A percentile compares a stretch with the other conserved stretches of the same genome.
Conservation (phyloP, 495 filamentous ascomycete species). For the Penicillium mononematosum region DNA sequence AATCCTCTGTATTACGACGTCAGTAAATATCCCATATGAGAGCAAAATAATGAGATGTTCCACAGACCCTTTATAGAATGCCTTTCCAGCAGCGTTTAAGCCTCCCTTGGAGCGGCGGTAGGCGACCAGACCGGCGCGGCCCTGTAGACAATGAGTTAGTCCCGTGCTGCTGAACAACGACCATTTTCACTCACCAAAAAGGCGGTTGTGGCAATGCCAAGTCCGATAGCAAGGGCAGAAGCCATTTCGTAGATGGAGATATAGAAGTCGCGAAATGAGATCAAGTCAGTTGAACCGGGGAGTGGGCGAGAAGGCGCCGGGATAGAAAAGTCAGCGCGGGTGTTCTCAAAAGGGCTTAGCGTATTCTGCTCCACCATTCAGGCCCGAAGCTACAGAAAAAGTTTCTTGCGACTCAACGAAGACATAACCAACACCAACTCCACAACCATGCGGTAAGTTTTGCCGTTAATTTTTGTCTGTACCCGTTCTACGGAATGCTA, state of each 20-base stretch:
- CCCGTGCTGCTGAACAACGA: background rate
- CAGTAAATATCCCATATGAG: constrained; percentile 7
- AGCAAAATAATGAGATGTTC: background rate
- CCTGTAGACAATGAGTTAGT: constrained; percentile 51
- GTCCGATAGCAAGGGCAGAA: constrained; percentile 69
- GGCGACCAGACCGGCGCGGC: constrained; percentile 87
- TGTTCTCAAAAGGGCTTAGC: constrained; percentile 29
- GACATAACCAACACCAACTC: constrained; percentile 26
- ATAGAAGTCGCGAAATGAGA: constrained; percentile 1
- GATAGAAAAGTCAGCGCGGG: constrained; percentile 34
- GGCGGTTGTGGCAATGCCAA: constrained; percentile 74
- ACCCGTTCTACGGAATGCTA: constrained; percentile 1
- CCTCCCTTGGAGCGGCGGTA: constrained; percentile 78
- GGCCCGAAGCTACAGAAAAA: constrained; percentile 35
- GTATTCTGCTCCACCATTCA: constrained; percentile 29
- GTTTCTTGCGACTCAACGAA: constrained; percentile 29
- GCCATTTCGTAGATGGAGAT: constrained; percentile 56
- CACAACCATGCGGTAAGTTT: constrained; percentile 37
- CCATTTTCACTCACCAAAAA: constrained; percentile 62
- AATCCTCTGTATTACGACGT: constrained; percentile 60
- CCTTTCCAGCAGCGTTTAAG: constrained; percentile 74
- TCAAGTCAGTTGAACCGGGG: constrained; percentile 7
- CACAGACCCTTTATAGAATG: constrained; percentile 83
- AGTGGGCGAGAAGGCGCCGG: constrained; percentile 17
- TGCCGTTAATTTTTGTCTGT: background rate